phyloP scores from a whole-genome alignment of 768 basidiomycete species.

The Mycena indigotica region DNA sequence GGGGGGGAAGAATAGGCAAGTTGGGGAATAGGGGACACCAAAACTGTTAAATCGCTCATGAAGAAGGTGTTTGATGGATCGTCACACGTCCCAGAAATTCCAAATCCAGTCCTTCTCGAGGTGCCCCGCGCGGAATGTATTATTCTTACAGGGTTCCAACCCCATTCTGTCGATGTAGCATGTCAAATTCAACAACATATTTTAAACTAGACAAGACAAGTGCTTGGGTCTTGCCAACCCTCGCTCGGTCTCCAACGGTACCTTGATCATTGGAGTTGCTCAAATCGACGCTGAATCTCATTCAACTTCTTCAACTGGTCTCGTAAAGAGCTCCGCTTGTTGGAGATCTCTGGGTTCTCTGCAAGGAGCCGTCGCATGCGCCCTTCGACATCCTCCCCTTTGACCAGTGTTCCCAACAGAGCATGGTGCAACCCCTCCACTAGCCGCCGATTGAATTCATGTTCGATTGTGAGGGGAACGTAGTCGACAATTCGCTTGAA shows the following conservation, averaged over 20 bases:
- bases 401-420: constrained; percentile 16
- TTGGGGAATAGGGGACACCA: constrained; percentile 50
- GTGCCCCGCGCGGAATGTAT: too few species aligned
- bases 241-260: too few species aligned
- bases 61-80: background rate
- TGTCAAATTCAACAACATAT: too few species aligned
- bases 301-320: background rate
- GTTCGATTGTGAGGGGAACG: constrained; percentile 47
- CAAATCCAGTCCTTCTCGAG: too few species aligned
- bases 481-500: constrained; percentile 51
- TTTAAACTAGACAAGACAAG: too few species aligned
- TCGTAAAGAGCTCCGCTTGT: background rate
- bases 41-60: constrained; percentile 36
- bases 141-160: too few species aligned
- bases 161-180: too few species aligned
- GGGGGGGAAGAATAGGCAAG: constrained; percentile 35
- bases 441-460: constrained; percentile 39
- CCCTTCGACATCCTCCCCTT: background rate
- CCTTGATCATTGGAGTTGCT: background rate
- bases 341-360: background rate
- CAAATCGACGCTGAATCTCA: background rate
- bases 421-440: constrained; percentile 35
- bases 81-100: too few species aligned
- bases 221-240: too few species aligned
- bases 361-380: background rate